A percentile compares a stretch with the other conserved stretches of the same genome.
These are phyloP conservation scores for Suillus discolor DNA, from an alignment of 768 basidiomycete species.

Conservation along the genomic window DNA sequence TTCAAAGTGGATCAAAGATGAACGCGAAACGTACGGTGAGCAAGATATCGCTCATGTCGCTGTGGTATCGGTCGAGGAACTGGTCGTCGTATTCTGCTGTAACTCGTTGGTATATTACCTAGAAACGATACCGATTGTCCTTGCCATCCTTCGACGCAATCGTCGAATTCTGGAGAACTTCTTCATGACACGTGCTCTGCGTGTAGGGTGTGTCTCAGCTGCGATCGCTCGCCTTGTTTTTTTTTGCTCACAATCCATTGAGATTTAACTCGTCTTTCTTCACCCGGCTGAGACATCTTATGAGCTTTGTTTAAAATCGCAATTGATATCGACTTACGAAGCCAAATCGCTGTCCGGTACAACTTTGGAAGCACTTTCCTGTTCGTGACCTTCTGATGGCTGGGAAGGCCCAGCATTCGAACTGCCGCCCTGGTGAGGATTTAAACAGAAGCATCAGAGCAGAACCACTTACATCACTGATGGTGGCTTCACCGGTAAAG, in stretches of 20 bases:
- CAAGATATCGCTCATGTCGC: slow-evolving; percentile 19
- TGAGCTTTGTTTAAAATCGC: background rate
- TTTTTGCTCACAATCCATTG: no score
- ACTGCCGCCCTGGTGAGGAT: background rate
- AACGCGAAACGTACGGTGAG: slow-evolving; percentile 13
- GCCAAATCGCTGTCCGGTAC: background rate
- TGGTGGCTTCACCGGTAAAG: background rate
- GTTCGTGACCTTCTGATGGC: background rate
- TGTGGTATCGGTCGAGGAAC: slow-evolving; percentile 18
- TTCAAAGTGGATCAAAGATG: background rate
- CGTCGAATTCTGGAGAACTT: no score
- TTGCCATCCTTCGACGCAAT: no score
- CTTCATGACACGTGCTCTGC: no score
- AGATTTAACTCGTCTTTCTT: background rate
- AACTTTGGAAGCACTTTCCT: background rate
- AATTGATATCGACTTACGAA: background rate
- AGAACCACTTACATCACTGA: background rate
- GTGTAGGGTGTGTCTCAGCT: no score
- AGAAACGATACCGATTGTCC: no score
- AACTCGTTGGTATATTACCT: no score
- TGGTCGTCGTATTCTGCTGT: slow-evolving; percentile 18
- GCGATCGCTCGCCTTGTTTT: no score
- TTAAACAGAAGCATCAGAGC: background rate
- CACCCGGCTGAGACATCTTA: background rate
- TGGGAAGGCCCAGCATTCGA: no score